These are phyloP conservation scores for Neophaeococcomyces aloes DNA, from an alignment of 2,329 filamentous ascomycete species.

Conservation along the genomic window DNA sequence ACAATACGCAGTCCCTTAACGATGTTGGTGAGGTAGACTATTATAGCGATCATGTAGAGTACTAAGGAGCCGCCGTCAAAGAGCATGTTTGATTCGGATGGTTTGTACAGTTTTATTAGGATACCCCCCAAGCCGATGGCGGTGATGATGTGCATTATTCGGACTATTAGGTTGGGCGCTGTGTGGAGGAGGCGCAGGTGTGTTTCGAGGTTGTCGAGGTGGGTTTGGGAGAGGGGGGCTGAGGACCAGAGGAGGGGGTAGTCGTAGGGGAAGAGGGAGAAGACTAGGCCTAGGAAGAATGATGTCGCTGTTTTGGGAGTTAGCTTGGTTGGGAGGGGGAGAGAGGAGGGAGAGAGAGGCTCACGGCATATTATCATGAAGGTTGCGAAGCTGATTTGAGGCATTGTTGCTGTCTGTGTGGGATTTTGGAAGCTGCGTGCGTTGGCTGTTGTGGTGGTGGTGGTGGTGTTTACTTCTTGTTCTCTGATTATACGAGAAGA, in stretches of 20 bases:
- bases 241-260: conserved; percentile 40
- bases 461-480: too few species aligned
- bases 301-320: conserved; percentile 54
- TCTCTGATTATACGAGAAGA: too few species aligned
- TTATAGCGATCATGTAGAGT: conserved; percentile 72
- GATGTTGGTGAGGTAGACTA: conserved; percentile 92
- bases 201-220: conserved; percentile 75
- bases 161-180: conserved; percentile 80
- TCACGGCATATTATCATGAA: conserved; percentile 58
- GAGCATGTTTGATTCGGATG: conserved; percentile 86
- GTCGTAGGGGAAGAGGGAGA: conserved; percentile 88
- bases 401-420: conserved; percentile 14
- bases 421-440: background rate
- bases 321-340: background rate
- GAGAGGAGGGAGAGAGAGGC: conserved; percentile 4
- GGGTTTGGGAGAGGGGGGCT: conserved; percentile 38
- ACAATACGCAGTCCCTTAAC: conserved; percentile 86
- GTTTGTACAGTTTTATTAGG: conserved; percentile 87
- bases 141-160: conserved; percentile 89
- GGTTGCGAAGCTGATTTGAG: conserved; percentile 61
- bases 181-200: conserved; percentile 88
- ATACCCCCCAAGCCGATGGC: conserved; percentile 80
- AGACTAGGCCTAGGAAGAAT: conserved; percentile 97
- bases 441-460: too few species aligned
- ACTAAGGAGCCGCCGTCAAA: conserved; percentile 70